Conservation (phyloP, 2,329 filamentous ascomycete genomes). For the Paracamarosporium sp. region DNA sequence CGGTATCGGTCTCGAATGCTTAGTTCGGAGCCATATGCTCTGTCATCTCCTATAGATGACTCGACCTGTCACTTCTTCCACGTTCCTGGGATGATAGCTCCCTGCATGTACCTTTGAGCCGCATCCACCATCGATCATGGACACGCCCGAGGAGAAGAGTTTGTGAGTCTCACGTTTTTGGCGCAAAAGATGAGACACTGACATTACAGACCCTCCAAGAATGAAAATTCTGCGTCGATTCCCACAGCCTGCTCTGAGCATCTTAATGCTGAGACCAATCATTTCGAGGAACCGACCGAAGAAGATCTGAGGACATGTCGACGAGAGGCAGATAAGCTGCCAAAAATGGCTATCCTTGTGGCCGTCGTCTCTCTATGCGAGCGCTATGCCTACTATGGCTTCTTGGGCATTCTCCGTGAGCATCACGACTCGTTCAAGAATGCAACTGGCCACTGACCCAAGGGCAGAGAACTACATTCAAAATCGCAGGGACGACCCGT, state of each 20-base stretch:
- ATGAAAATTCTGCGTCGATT: neutral
- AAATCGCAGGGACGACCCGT: conserved; percentile 28
- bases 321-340: neutral
- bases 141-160: neutral
- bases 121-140: neutral
- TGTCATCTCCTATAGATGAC: neutral
- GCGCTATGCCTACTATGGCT: neutral
- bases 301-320: neutral
- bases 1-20: too few species aligned
- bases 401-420: neutral
- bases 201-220: neutral
- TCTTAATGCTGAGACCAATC: neutral
- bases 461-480: conserved; percentile 46
- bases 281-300: neutral
- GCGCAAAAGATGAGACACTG: neutral
- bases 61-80: neutral
- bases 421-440: neutral
- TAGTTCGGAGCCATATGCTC: too few species aligned
- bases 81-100: neutral
- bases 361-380: neutral
- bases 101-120: neutral
- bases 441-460: neutral
- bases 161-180: neutral
- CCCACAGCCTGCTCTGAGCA: neutral
- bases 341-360: neutral